These are phyloP conservation scores for Ogataea chonburiensis DNA, from an alignment of 805 yeast species.

Conservation along the genomic window DNA sequence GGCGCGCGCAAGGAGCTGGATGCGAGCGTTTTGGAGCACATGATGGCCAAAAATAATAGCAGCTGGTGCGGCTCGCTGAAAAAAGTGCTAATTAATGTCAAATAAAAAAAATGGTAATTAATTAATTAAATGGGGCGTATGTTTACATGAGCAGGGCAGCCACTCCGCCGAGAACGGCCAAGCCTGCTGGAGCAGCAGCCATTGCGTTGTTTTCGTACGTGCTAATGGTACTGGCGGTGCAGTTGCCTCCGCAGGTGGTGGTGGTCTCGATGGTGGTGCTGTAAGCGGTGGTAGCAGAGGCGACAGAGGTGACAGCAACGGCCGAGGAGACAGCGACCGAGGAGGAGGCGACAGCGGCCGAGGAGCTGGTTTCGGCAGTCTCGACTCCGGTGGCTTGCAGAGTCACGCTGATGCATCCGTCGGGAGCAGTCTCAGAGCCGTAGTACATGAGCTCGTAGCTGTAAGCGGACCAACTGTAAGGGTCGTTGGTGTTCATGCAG, in stretches of 20 bases:
- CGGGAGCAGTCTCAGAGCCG: constrained; percentile 22
- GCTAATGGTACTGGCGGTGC: constrained; percentile 9
- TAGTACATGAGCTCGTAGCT: constrained; percentile 32
- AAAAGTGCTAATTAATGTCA: constrained; percentile 39
- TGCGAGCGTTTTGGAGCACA: constrained; percentile 46
- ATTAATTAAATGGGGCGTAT: no score
- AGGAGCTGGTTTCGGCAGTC: neutral
- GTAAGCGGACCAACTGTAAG: constrained; percentile 38
- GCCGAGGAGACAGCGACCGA: constrained; percentile 2
- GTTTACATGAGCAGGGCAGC: constrained; percentile 14
- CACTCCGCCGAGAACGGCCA: constrained; percentile 17
- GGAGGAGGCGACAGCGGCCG: neutral
- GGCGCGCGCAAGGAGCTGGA: constrained; percentile 21
- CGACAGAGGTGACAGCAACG: constrained; percentile 3
- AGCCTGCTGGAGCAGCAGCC: constrained; percentile 16
- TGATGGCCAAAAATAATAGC: constrained; percentile 56
- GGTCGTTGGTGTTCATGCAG: constrained; percentile 44
- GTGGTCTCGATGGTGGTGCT: constrained; percentile 2
- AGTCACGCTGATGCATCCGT: constrained; percentile 13
- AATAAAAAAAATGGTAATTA: neutral
- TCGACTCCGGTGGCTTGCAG: neutral
- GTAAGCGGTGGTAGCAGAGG: constrained; percentile 9
- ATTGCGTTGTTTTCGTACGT: constrained; percentile 12
- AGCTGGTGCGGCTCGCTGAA: constrained; percentile 69
- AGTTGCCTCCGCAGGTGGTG: constrained; percentile 4